Conservation (phyloP, 345 rosid genomes). For the Dimocarpus longan region DNA sequence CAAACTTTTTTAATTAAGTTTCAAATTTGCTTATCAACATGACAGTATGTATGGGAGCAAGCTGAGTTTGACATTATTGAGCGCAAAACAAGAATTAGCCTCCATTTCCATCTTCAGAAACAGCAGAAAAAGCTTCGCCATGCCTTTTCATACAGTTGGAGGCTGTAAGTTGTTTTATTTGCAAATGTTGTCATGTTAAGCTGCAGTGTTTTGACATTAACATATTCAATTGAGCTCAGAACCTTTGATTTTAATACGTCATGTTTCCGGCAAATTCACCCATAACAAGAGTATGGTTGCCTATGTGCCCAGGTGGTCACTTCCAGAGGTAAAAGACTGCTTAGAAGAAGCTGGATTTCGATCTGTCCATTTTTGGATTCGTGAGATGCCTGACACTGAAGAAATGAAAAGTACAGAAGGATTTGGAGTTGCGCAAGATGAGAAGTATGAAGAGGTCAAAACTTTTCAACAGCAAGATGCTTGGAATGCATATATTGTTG, state of each 20-base stretch:
- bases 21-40: conserved; percentile 7
- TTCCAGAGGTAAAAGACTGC: conserved; percentile 89
- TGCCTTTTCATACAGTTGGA: conserved; percentile 92
- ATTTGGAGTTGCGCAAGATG: conserved; percentile 64
- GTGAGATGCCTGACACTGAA: conserved; percentile 72
- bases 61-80: conserved; percentile 76
- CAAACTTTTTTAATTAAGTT: not conserved
- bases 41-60: conserved; percentile 89
- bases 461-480: conserved; percentile 76
- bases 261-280: not conserved
- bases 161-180: conserved; percentile 57
- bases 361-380: conserved; percentile 83
- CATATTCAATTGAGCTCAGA: not conserved
- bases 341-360: conserved; percentile 85
- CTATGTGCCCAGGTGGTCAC: conserved; percentile 65
- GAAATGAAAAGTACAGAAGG: conserved; percentile 63
- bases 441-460: conserved; percentile 72
- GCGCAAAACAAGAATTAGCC: conserved; percentile 84
- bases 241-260: not conserved
- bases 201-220: not conserved
- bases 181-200: not conserved
- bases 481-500: conserved; percentile 92
- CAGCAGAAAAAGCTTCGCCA: conserved; percentile 77
- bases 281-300: not conserved
- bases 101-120: conserved; percentile 78